These are phyloP conservation scores for Phylloboletellus chloephorus DNA, from an alignment of 1,284 basidiomycete species.

Conservation along the genomic window DNA sequence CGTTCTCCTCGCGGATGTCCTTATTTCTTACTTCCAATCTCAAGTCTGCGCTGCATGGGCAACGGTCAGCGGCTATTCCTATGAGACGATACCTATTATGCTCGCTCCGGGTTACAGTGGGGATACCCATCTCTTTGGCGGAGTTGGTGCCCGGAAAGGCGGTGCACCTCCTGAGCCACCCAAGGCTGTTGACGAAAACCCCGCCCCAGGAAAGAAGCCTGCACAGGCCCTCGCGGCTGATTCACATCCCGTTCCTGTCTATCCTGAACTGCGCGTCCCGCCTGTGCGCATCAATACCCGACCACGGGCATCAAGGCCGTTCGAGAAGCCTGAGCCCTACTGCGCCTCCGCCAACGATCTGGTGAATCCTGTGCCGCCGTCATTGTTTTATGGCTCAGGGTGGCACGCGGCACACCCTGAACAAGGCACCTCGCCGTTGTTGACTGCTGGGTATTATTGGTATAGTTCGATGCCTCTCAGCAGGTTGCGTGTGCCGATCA, in stretches of 20 bases:
- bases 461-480: conserved; percentile 75
- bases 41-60: conserved; percentile 86
- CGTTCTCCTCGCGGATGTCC: conserved; percentile 76
- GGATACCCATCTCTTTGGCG: conserved; percentile 62
- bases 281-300: conserved; percentile 69
- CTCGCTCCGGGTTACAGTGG: conserved; percentile 33
- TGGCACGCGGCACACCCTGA: conserved; percentile 77
- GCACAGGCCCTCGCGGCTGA: conserved; percentile 9
- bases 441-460: conserved; percentile 79
- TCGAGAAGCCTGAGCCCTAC: conserved; percentile 81
- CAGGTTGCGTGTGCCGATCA: conserved; percentile 70
- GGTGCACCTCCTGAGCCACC: conserved; percentile 42
- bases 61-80: conserved; percentile 61
- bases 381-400: conserved; percentile 84
- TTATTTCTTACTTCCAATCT: conserved; percentile 81
- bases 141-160: conserved; percentile 65
- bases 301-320: conserved; percentile 51
- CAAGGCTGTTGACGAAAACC: conserved; percentile 28
- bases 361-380: conserved; percentile 87
- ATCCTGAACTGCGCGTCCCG: conserved; percentile 55
- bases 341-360: conserved; percentile 92
- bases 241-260: conserved; percentile 27
- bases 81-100: conserved; percentile 50
- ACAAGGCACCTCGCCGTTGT: conserved; percentile 38
- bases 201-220: conserved; percentile 27